phyloP scores from a whole-genome alignment of 2,329 filamentous ascomycete species.

The Xylaria sp. region DNA sequence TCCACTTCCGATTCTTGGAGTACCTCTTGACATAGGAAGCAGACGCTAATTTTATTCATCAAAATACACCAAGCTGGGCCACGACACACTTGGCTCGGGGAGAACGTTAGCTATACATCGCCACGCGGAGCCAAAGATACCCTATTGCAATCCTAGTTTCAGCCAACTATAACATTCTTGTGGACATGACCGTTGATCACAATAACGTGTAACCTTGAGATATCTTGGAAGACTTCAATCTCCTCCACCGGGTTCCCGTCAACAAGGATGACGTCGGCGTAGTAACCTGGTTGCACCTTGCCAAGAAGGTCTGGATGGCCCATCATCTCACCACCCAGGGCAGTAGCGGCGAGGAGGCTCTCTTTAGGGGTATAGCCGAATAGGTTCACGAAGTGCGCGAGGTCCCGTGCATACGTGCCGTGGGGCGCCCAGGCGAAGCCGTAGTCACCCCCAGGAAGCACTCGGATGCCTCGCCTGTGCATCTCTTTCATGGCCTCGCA shows the following conservation, averaged over 20 bases:
- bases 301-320: slow-evolving; percentile 54
- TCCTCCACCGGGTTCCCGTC: slow-evolving; percentile 57
- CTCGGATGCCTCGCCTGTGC: slow-evolving; percentile 55
- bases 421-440: slow-evolving; percentile 61
- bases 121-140: not conserved
- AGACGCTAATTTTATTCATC: no score
- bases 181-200: slow-evolving; percentile 60
- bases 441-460: slow-evolving; percentile 59
- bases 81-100: no score
- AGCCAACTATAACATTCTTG: slow-evolving; percentile 42
- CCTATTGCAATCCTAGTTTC: not conserved
- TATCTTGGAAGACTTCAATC: slow-evolving; percentile 55
- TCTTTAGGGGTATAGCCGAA: slow-evolving; percentile 58
- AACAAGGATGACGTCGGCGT: slow-evolving; percentile 57
- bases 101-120: not conserved
- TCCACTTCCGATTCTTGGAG: no score
- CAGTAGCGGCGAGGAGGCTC: slow-evolving; percentile 55
- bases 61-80: no score
- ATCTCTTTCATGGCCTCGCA: slow-evolving; percentile 55
- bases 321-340: slow-evolving; percentile 45
- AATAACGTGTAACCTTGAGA: slow-evolving; percentile 56
- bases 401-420: slow-evolving; percentile 58
- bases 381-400: slow-evolving; percentile 57
- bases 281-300: slow-evolving; percentile 54
- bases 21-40: no score